Conservation (phyloP, 495 filamentous ascomycete species). For the Thermothielavioides terrestris region DNA sequence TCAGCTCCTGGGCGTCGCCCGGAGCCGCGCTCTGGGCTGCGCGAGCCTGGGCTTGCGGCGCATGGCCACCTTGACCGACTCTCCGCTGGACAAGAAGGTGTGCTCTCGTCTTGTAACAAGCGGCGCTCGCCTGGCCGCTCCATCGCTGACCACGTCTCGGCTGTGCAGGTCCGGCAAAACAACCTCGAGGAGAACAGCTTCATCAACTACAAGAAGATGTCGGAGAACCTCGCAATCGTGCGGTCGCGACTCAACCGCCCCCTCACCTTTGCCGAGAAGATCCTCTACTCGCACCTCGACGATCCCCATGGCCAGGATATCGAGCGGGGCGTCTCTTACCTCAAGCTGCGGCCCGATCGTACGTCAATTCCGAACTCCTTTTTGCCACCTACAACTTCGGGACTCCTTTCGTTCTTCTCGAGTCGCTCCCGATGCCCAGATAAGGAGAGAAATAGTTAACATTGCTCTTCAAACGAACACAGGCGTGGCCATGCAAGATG, state of each 20-base stretch:
- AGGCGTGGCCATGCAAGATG: conserved; percentile 99
- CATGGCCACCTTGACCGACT: conserved; percentile 47
- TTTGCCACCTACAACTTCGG: no score
- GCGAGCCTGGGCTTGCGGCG: conserved; percentile 42
- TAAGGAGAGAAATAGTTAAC: no score
- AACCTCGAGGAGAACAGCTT: conserved; percentile 50
- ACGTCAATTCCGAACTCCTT: no score
- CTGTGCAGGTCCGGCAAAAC: conserved; percentile 43
- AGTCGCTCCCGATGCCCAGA: no score
- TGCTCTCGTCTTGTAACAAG: conserved; percentile 3
- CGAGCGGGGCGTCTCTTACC: conserved; percentile 88
- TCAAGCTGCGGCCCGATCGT: conserved; percentile 93
- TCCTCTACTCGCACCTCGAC: conserved; percentile 97
- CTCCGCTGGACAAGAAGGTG: conserved; percentile 47
- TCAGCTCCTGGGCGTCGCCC: conserved; percentile 46
- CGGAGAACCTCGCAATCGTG: conserved; percentile 89
- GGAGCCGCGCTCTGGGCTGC: conserved; percentile 38
- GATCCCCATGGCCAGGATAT: conserved; percentile 94
- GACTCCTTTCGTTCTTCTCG: no score
- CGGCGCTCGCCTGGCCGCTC: neutral
- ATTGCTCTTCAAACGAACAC: no score
- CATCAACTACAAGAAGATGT: conserved; percentile 84
- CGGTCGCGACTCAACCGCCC: conserved; percentile 81
- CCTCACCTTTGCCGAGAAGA: conserved; percentile 94
- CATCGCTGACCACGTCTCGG: conserved; percentile 5